Conservation (phyloP, 2,329 filamentous ascomycete species). For the Sclerotinia sclerotiorum region DNA sequence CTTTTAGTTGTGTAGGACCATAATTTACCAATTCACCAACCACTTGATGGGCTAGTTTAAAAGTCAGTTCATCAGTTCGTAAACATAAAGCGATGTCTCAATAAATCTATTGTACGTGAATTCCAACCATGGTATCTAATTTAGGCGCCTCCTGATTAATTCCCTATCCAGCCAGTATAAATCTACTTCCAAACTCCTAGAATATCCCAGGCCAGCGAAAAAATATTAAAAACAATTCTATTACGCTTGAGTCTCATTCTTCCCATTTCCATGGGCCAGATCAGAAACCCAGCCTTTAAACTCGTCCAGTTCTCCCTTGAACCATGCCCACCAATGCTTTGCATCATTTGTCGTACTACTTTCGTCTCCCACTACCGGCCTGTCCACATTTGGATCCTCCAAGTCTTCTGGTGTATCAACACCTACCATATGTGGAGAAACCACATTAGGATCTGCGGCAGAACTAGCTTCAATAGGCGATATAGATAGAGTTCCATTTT, state of each 20-base stretch:
- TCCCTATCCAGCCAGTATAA: background rate
- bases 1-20: background rate
- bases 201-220: background rate
- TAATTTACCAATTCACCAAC: background rate
- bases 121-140: slow-evolving; percentile 13
- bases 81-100: background rate
- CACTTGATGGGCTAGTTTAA: background rate
- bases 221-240: background rate
- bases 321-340: slow-evolving; percentile 52
- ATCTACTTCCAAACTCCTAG: slow-evolving; percentile 10
- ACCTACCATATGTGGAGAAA: slow-evolving; percentile 35
- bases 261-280: slow-evolving; percentile 5
- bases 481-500: slow-evolving; percentile 34
- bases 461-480: slow-evolving; percentile 37
- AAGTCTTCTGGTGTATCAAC: slow-evolving; percentile 34
- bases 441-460: slow-evolving; percentile 34
- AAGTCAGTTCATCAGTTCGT: background rate
- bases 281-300: slow-evolving; percentile 38
- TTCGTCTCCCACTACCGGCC: slow-evolving; percentile 33
- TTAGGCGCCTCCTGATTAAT: background rate
- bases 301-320: slow-evolving; percentile 49
- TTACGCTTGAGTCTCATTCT: slow-evolving; percentile 4
- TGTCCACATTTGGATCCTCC: slow-evolving; percentile 32
- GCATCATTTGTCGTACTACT: slow-evolving; percentile 31
- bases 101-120: slow-evolving; percentile 6